phyloP scores from a whole-genome alignment of 2,329 filamentous ascomycete genomes.

The Trichoderma guizhouense region DNA sequence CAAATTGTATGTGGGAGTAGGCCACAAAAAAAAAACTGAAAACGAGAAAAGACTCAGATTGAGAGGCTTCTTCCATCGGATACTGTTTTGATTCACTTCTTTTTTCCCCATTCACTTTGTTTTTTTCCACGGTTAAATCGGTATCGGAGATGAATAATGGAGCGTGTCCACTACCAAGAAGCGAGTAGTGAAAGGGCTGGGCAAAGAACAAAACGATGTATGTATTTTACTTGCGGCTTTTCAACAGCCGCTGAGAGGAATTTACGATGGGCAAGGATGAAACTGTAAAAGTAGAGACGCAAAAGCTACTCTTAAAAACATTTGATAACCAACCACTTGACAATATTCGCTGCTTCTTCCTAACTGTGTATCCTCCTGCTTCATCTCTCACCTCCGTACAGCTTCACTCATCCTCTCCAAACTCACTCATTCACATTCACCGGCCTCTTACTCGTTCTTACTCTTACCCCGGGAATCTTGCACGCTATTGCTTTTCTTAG shows the following conservation, averaged over 20 bases:
- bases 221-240: neutral
- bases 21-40: neutral
- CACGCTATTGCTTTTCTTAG: neutral
- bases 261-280: neutral
- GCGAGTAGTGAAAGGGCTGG: neutral
- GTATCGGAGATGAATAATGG: constrained; percentile 6
- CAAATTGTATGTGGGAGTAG: neutral
- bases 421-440: neutral
- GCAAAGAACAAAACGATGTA: neutral
- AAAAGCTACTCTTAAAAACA: neutral
- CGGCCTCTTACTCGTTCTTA: neutral
- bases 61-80: neutral
- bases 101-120: neutral
- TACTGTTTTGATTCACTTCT: neutral
- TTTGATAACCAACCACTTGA: neutral
- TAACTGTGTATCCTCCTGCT: neutral
- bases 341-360: neutral
- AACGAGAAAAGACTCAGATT: neutral
- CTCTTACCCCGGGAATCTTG: neutral
- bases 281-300: neutral
- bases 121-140: neutral
- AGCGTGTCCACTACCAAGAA: neutral
- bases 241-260: neutral
- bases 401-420: neutral
- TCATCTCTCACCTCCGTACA: neutral